Conservation (phyloP, 2,329 filamentous ascomycete genomes). For the Penicillium polonicum region DNA sequence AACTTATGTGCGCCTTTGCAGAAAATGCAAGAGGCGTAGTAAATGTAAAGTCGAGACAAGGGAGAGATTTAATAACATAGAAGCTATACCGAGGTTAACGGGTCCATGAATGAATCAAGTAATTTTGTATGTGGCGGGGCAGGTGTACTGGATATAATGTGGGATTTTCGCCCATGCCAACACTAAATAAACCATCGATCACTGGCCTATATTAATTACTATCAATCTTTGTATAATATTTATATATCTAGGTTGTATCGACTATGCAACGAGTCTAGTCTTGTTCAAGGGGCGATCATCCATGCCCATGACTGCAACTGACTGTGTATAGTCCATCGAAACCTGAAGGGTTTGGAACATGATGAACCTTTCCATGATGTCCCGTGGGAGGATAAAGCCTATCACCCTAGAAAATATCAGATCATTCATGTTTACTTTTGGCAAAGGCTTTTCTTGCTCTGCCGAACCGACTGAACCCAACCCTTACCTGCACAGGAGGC, state of each 20-base stretch:
- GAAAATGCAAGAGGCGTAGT: background rate
- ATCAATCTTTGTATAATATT: background rate
- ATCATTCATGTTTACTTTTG: background rate
- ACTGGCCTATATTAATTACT: background rate
- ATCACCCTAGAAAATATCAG: background rate
- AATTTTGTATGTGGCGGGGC: background rate
- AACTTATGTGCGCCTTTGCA: background rate
- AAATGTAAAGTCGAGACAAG: background rate
- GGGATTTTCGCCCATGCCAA: background rate
- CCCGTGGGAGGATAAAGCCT: too few species aligned
- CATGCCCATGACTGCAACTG: background rate
- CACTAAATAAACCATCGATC: background rate
- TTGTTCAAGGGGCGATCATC: background rate
- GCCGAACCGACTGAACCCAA: background rate
- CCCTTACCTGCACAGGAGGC: background rate
- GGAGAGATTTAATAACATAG: background rate
- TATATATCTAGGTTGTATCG: background rate
- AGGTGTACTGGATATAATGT: background rate
- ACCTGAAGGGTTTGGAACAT: background rate
- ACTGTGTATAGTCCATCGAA: background rate
- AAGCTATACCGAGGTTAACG: background rate
- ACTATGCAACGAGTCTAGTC: background rate
- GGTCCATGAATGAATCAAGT: background rate
- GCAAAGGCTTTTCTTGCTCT: too few species aligned
- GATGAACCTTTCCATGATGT: background rate